Evolutionary conservation across 352 stramenopile genomes (phyloP).

Genomic region (Phytophthora palmivora): DNA sequence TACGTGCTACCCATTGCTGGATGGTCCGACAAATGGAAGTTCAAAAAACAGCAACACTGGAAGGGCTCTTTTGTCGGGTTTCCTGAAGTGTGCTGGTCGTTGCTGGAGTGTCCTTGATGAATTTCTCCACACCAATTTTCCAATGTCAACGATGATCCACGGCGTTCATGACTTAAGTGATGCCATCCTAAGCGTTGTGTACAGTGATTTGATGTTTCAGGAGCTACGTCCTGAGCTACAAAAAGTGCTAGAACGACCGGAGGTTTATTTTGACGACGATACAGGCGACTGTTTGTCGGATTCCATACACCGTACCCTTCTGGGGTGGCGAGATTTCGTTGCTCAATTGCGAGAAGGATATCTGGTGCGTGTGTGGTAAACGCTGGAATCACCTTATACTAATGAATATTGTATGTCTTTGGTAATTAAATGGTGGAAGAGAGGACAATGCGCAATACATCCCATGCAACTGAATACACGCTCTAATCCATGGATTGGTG

Average conservation of each 20-base stretch:
- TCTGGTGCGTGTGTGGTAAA: slow-evolving; percentile 11
- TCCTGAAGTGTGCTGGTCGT: slow-evolving; percentile 3
- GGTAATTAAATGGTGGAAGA: too few species aligned
- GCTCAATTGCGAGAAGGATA: slow-evolving; percentile 20
- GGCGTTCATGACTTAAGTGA: slow-evolving; percentile 11
- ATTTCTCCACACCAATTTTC: not conserved
- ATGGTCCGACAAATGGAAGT: not conserved
- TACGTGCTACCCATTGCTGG: slow-evolving; percentile 7
- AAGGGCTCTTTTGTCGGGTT: not conserved
- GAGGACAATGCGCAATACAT: too few species aligned
- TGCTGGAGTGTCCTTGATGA: not conserved
- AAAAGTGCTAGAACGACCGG: slow-evolving; percentile 1
- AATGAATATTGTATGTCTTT: too few species aligned
- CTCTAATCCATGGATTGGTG: not conserved
- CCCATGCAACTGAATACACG: not conserved
- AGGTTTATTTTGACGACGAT: too few species aligned
- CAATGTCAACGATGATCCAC: not conserved
- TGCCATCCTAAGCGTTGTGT: slow-evolving; percentile 4
- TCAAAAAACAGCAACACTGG: not conserved
- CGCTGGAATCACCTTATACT: too few species aligned
- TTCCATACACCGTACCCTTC: too few species aligned
- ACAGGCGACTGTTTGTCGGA: too few species aligned
- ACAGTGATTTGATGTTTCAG: slow-evolving; percentile 7
- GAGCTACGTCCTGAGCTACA: slow-evolving; percentile 1
- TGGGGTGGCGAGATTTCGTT: slow-evolving; percentile 16